Evolutionary conservation across 129 eudicot genomes (phyloP), one percentile per base, ranked within the genome.

Genomic region (Oenanthe sinensis): DNA sequence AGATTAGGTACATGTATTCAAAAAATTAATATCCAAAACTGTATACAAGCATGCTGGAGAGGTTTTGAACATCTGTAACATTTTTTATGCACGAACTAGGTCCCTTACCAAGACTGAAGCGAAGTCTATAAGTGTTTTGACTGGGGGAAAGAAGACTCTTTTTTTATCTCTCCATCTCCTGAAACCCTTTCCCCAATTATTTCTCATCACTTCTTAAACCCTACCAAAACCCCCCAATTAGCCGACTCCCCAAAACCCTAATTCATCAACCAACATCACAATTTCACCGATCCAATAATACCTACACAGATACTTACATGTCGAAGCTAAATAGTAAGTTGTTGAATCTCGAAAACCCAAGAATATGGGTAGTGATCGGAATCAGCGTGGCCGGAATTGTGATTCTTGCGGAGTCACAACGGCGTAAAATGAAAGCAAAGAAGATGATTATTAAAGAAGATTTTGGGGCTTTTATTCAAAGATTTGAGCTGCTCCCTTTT

Each of bases 351-450:
- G 85, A 97, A 6, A 91, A 90, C 37, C 96, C 94, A 24, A 95
- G 83, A 67, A 83, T 86, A 28, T 91, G 96, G 98, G 81, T 95
- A 74, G 88, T 88, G 87, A 90, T 95, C 87, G 98, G 98, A 71
- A 84, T 91, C 36, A 86, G 89, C 71, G 86, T 95, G 45, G 94
- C 93, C 86, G 98, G 97, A 26, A 83, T 91, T 2, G 69, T 90
- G 78, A 87, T 95, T 85, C 78, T 91, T 24, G 91, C 92, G 43
- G 97, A 88, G 55, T 83, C 86, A 40, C 82, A 80, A 16, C 91
- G 97, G 80, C 90, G 98, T 75, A 84, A 88, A 30, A 49, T 87
- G 48, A 85, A 74, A 79, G 82, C 86, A n/a, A 83, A 77, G 76
- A 48, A 60, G 33, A 36, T 22, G 40, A 46, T 46, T 3, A 83